These are phyloP conservation scores for Trichosanthes truncata DNA, from an alignment of 306 rosid species.

Conservation along the genomic window DNA sequence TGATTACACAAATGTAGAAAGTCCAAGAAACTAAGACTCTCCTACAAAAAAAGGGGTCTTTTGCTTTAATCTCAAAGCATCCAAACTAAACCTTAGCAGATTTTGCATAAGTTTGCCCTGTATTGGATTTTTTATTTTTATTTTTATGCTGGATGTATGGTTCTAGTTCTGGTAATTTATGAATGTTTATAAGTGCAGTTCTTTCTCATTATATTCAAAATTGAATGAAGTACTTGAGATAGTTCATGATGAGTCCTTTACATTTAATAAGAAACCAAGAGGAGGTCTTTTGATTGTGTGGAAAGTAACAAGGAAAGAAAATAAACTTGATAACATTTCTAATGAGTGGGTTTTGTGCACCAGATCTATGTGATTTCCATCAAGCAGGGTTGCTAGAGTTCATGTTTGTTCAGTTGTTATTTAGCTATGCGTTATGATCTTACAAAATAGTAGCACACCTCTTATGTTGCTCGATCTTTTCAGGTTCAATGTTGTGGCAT, in stretches of 20 bases:
- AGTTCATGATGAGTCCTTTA: neutral
- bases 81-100: neutral
- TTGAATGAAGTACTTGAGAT: neutral
- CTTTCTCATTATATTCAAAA: neutral
- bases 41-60: neutral
- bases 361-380: neutral
- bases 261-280: neutral
- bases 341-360: neutral
- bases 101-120: neutral
- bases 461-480: slow-evolving; percentile 22
- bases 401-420: neutral
- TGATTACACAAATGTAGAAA: neutral
- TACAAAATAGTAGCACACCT: neutral
- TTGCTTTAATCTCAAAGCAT: neutral
- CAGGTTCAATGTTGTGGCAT: slow-evolving; percentile 76
- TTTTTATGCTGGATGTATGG: neutral
- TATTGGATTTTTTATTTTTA: neutral
- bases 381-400: neutral
- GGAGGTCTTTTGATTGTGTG: neutral
- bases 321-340: neutral
- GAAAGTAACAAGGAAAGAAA: neutral
- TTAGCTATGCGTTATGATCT: neutral
- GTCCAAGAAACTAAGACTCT: neutral
- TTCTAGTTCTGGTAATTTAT: neutral
- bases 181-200: neutral